A percentile compares a stretch with the other conserved stretches of the same genome.
Evolutionary conservation across 805 yeast genomes (phyloP).

Genomic region (Pachysolen tannophilus): DNA sequence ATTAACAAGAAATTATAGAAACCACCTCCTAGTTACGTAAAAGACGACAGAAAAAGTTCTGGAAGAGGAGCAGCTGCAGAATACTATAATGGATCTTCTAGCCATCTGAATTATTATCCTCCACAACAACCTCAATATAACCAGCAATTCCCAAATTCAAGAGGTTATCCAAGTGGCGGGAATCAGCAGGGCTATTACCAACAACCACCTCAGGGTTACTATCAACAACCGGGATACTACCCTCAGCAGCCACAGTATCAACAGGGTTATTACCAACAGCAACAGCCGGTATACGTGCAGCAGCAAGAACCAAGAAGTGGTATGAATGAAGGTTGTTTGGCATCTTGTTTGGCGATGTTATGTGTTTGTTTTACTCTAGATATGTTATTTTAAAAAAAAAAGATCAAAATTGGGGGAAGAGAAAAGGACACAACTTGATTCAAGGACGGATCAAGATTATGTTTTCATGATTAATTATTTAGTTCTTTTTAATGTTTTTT

Average conservation of each 20-base stretch:
- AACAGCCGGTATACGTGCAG: slow-evolving; percentile 46
- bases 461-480: too few relatives aligned
- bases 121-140: slow-evolving; percentile 2
- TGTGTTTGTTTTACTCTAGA: slow-evolving; percentile 51
- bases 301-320: slow-evolving; percentile 36
- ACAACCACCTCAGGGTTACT: slow-evolving; percentile 21
- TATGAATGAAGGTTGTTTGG: slow-evolving; percentile 34
- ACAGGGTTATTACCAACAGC: slow-evolving; percentile 32
- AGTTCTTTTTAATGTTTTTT: too few relatives aligned
- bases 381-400: slow-evolving; percentile 35
- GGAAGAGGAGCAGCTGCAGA: slow-evolving; percentile 15
- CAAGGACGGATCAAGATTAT: too few relatives aligned
- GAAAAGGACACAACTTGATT: too few relatives aligned
- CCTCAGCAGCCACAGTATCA: slow-evolving; percentile 25
- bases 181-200: slow-evolving; percentile 17
- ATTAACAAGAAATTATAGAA: too few relatives aligned
- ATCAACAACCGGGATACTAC: slow-evolving; percentile 13
- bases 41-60: too few relatives aligned
- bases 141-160: neutral
- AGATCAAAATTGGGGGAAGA: too few relatives aligned
- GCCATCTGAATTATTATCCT: neutral
- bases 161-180: neutral
- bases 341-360: slow-evolving; percentile 46
- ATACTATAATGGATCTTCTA: slow-evolving; percentile 8
- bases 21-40: too few relatives aligned